A percentile compares a stretch with the other conserved stretches of the same genome.
phyloP scores from a whole-genome alignment of 495 filamentous ascomycete genomes.

The Annulohypoxylon maeteangense region DNA sequence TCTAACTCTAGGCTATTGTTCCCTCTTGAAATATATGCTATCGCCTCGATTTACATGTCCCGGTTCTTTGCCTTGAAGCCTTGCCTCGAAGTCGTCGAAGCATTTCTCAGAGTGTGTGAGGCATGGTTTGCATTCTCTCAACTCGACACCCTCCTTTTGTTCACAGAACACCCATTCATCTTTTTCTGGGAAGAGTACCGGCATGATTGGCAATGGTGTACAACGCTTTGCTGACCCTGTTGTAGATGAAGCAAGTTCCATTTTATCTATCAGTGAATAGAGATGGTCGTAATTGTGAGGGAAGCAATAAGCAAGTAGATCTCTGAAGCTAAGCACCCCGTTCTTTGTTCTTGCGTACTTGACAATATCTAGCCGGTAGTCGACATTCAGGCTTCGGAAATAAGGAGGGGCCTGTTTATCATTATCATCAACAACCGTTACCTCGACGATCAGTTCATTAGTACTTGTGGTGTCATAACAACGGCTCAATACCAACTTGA shows the following conservation, averaged over 20 bases:
- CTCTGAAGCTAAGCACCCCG: constrained; percentile 11
- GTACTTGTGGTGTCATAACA: constrained; percentile 16
- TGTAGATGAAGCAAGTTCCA: not conserved
- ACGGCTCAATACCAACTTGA: constrained; percentile 2
- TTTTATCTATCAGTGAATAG: constrained; percentile 7
- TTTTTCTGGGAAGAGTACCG: constrained; percentile 13
- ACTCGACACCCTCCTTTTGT: too few relatives aligned
- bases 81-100: constrained; percentile 17
- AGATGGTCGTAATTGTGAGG: constrained; percentile 4
- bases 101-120: constrained; percentile 9
- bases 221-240: not conserved
- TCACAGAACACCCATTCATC: not conserved
- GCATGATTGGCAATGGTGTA: not conserved
- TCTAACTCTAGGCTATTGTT: too few relatives aligned
- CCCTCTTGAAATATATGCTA: not conserved
- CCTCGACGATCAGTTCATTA: constrained; percentile 6
- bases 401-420: not conserved
- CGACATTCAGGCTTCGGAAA: not conserved
- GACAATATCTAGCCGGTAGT: constrained; percentile 24
- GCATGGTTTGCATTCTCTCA: not conserved
- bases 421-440: not conserved
- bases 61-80: not conserved
- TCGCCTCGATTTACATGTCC: not conserved
- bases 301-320: constrained; percentile 15
- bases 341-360: constrained; percentile 8